Percentiles rank a stretch among this genome's conserved stretches.
Conservation (phyloP, 1,284 basidiomycete species). For the Puccinia triticina region DNA sequence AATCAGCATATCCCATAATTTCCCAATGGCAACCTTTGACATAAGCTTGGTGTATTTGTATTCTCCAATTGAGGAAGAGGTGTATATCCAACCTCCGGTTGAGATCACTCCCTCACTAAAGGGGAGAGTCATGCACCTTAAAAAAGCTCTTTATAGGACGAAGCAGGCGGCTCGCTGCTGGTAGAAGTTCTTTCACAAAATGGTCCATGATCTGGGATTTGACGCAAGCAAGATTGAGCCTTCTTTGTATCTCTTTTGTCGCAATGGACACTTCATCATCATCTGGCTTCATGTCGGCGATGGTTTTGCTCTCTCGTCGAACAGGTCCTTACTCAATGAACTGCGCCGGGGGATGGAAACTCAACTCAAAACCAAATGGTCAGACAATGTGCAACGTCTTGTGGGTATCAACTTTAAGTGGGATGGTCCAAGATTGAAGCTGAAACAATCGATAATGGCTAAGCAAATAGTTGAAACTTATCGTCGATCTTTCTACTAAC, state of each 20-base stretch:
- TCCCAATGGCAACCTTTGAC: constrained; percentile 6
- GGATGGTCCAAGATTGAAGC: not conserved
- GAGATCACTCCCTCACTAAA: not conserved
- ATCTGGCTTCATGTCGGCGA: too few species aligned
- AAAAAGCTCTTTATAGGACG: constrained; percentile 19
- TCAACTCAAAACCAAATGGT: not conserved
- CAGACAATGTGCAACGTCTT: not conserved
- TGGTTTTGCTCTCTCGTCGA: too few species aligned
- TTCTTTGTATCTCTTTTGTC: not conserved
- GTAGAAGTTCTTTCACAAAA: not conserved
- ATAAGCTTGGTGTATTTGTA: constrained; percentile 8
- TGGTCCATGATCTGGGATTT: not conserved
- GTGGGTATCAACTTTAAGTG: not conserved
- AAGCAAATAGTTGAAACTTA: too few species aligned
- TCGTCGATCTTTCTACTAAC: too few species aligned
- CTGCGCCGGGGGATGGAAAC: not conserved
- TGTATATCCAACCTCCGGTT: too few species aligned
- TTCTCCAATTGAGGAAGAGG: constrained; percentile 25
- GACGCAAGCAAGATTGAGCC: constrained; percentile 9
- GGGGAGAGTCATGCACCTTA: not conserved
- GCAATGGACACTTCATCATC: too few species aligned
- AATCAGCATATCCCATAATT: not conserved
- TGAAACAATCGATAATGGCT: too few species aligned
- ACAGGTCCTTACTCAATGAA: too few species aligned
- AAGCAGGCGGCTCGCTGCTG: constrained; percentile 14